phyloP scores from a whole-genome alignment of 2,329 filamentous ascomycete genomes.

The Malbranchea cinnamomea region DNA sequence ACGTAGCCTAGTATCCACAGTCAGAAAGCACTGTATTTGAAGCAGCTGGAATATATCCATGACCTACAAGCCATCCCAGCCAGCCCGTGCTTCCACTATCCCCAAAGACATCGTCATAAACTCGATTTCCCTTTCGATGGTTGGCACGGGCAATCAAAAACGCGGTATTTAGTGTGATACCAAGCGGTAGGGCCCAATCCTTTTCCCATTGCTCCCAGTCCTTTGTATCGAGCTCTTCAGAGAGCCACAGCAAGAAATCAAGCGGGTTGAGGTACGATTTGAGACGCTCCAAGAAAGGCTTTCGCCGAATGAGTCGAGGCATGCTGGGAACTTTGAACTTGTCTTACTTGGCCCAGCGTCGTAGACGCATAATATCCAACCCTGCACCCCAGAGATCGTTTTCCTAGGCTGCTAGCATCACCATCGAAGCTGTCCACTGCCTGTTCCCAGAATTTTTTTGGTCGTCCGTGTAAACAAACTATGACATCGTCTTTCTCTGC shows the following conservation, averaged over 20 bases:
- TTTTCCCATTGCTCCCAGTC: constrained; percentile 73
- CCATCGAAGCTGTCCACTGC: too few species aligned
- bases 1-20: constrained; percentile 40
- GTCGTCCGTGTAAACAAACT: too few species aligned
- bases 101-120: constrained; percentile 70
- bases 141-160: constrained; percentile 78
- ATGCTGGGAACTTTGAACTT: constrained; percentile 47
- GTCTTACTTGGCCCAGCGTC: too few species aligned
- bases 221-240: constrained; percentile 79
- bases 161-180: constrained; percentile 58
- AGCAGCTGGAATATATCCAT: background rate
- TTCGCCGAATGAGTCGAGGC: constrained; percentile 69
- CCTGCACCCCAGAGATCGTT: too few species aligned
- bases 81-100: constrained; percentile 51
- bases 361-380: too few species aligned
- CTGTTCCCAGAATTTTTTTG: too few species aligned
- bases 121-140: constrained; percentile 36
- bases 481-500: too few species aligned
- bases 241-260: constrained; percentile 81
- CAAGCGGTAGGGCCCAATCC: constrained; percentile 59
- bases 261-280: constrained; percentile 67
- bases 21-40: constrained; percentile 1
- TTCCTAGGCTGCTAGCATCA: too few species aligned
- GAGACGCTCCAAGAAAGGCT: constrained; percentile 67
- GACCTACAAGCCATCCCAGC: constrained; percentile 49